These are phyloP conservation scores for Fraxinus dipetala DNA, from an alignment of 305 asterid genomes.

Conservation along the genomic window DNA sequence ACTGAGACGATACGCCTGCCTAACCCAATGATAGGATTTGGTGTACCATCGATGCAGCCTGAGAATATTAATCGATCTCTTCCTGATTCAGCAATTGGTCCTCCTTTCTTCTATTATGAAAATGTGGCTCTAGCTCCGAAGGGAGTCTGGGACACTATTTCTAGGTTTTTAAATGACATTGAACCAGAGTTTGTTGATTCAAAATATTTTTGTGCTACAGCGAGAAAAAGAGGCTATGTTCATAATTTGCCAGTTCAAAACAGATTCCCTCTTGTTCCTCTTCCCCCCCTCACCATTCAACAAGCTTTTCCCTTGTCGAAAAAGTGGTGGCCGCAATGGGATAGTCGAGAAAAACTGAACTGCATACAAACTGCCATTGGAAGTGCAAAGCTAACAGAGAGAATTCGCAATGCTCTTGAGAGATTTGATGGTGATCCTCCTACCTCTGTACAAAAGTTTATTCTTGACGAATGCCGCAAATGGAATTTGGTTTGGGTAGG, in stretches of 20 bases:
- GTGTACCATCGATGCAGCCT: constrained; percentile 48
- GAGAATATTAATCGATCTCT: constrained; percentile 38
- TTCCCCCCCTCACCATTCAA: constrained; percentile 64
- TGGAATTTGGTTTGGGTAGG: constrained; percentile 98
- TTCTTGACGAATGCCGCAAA: constrained; percentile 58
- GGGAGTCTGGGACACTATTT: constrained; percentile 89
- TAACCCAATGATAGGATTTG: constrained; percentile 83
- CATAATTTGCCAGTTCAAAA: constrained; percentile 72
- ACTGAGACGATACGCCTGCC: constrained; percentile 62
- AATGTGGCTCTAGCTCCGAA: constrained; percentile 91
- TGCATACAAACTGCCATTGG: constrained; percentile 82
- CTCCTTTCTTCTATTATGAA: constrained; percentile 84
- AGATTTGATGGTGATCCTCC: constrained; percentile 62
- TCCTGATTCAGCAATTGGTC: constrained; percentile 65
- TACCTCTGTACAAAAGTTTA: constrained; percentile 34
- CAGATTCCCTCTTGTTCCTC: constrained; percentile 69
- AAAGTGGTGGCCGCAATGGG: constrained; percentile 97
- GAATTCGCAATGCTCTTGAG: constrained; percentile 72
- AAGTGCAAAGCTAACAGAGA: constrained; percentile 69
- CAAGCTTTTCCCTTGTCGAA: constrained; percentile 77
- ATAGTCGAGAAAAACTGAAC: constrained; percentile 62
- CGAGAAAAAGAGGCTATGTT: constrained; percentile 81
- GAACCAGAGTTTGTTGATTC: constrained; percentile 90
- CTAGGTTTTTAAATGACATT: constrained; percentile 52
- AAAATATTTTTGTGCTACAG: constrained; percentile 70